Evolutionary conservation across 176 grass and related monocot species (phyloP).

Genomic region (Oryza glaberrima): DNA sequence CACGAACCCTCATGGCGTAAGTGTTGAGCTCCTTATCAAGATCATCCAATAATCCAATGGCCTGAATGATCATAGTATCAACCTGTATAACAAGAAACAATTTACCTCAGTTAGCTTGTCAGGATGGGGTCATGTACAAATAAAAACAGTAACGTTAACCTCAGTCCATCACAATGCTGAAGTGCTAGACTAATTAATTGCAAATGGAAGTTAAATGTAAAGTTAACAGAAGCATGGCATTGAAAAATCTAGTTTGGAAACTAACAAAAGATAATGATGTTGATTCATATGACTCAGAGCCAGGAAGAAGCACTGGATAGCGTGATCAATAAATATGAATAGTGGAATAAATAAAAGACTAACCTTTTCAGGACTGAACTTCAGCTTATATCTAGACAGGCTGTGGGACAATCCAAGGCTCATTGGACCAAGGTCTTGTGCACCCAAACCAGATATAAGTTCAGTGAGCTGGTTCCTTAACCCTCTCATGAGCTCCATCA

Average conservation of each 20-base stretch:
- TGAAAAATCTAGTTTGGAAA: not conserved
- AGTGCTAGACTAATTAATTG: not conserved
- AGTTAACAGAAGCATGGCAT: not conserved
- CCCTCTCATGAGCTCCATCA: conserved; percentile 95
- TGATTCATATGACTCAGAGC: not conserved
- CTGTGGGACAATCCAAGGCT: conserved; percentile 90
- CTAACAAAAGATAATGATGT: not conserved
- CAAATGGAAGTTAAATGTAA: not conserved
- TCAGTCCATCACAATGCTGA: not conserved
- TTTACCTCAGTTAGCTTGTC: not conserved
- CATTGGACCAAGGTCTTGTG: conserved; percentile 90
- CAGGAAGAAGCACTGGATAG: not conserved
- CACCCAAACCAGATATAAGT: conserved; percentile 81
- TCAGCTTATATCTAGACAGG: conserved; percentile 92
- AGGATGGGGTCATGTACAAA: not conserved
- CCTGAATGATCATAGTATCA: conserved; percentile 84
- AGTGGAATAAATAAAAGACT: not conserved
- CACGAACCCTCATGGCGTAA: conserved; percentile 89
- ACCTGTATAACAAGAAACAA: conserved; percentile 48
- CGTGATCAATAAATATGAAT: not conserved
- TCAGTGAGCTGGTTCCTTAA: conserved; percentile 84
- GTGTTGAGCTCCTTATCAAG: conserved; percentile 92
- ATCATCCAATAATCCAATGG: conserved; percentile 85
- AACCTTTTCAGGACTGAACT: conserved; percentile 97
- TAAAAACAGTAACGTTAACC: not conserved